A percentile compares a stretch with the other conserved stretches of the same genome.
These are phyloP conservation scores for Panicum miliaceum DNA, from an alignment of 176 grass and related monocot genomes.

Conservation along the genomic window DNA sequence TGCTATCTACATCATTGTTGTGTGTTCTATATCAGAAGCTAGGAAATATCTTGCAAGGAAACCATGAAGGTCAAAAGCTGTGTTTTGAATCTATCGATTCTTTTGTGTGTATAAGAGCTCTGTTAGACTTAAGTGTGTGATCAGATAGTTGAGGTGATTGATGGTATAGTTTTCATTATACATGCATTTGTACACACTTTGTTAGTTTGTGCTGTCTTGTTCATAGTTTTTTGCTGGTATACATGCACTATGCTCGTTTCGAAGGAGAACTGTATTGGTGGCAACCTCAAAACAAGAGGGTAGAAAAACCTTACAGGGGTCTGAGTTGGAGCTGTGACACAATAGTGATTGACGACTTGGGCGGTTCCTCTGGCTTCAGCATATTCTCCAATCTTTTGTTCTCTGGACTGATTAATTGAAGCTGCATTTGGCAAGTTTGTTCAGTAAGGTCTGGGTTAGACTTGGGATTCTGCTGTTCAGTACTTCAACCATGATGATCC, in stretches of 20 bases:
- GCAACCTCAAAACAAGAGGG: not conserved
- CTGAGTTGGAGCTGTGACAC: not conserved
- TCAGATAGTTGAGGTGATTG: not conserved
- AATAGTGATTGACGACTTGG: not conserved
- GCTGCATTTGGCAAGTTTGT: not conserved
- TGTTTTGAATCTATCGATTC: slow-evolving; percentile 41
- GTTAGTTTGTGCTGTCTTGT: not conserved
- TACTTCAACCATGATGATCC: too few relatives aligned
- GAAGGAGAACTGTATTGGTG: not conserved
- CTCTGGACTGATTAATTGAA: not conserved
- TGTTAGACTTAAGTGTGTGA: slow-evolving; percentile 13
- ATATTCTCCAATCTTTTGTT: not conserved
- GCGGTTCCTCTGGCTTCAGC: not conserved
- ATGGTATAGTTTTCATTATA: slow-evolving; percentile 20
- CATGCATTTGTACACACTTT: slow-evolving; percentile 8
- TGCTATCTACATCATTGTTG: slow-evolving; percentile 3
- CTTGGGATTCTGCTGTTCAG: too few relatives aligned
- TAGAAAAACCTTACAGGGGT: not conserved
- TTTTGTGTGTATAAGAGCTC: slow-evolving; percentile 42
- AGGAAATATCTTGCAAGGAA: slow-evolving; percentile 37
- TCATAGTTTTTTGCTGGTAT: not conserved
- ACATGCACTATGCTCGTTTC: not conserved
- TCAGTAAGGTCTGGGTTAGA: too few relatives aligned
- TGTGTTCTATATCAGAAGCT: slow-evolving; percentile 35
- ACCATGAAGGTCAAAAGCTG: slow-evolving; percentile 13